A percentile compares a stretch with the other conserved stretches of the same genome.
These are phyloP conservation scores for Annulohypoxylon moriforme DNA, from an alignment of 495 filamentous ascomycete species.

Conservation along the genomic window DNA sequence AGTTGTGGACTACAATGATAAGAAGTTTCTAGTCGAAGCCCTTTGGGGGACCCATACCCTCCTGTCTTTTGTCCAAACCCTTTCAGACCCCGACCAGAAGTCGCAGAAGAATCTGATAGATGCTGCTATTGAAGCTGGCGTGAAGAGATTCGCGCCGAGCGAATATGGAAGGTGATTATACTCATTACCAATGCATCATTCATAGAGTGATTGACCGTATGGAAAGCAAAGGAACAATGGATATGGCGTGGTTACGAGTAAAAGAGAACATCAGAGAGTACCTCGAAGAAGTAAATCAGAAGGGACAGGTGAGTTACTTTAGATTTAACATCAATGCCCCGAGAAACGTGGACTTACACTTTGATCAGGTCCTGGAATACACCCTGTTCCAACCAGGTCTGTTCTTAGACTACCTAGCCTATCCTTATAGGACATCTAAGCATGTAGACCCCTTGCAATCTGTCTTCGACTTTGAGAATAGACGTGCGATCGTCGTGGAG, in stretches of 20 bases:
- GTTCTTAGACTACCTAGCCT: conserved; percentile 65
- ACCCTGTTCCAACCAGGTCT: conserved; percentile 67
- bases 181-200: not conserved
- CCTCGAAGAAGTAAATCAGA: conserved; percentile 62
- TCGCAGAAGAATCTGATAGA: conserved; percentile 63
- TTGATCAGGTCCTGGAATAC: conserved; percentile 66
- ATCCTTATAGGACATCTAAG: conserved; percentile 61
- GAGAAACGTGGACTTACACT: not conserved
- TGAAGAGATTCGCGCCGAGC: conserved; percentile 65
- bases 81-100: conserved; percentile 51
- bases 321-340: no score
- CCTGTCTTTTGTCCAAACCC: conserved; percentile 62
- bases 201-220: conserved; percentile 1
- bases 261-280: conserved; percentile 62
- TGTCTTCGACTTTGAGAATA: conserved; percentile 60
- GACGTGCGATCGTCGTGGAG: conserved; percentile 61
- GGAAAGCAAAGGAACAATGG: conserved; percentile 30
- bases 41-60: conserved; percentile 65
- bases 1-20: conserved; percentile 59
- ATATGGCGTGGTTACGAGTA: conserved; percentile 62
- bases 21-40: conserved; percentile 47
- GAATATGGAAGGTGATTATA: conserved; percentile 56
- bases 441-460: conserved; percentile 58
- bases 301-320: conserved; percentile 54
- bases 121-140: conserved; percentile 62